A percentile compares a stretch with the other conserved stretches of the same genome.
Evolutionary conservation across 129 eudicot species (phyloP).

Genomic region (Centella asiatica): DNA sequence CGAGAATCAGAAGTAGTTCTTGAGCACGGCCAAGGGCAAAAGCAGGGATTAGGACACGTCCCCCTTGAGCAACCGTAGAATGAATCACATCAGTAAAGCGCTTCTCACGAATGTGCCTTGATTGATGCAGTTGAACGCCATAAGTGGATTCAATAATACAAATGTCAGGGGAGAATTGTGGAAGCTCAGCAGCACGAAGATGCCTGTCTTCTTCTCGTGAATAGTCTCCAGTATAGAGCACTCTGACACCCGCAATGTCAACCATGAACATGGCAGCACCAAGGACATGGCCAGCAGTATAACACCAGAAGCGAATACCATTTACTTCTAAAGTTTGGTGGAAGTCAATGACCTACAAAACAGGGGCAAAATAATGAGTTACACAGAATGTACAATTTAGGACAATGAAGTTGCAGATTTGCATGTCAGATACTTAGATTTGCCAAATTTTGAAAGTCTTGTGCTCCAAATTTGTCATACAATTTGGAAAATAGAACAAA

Average conservation of each 20-base stretch:
- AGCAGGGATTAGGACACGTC: slow-evolving; percentile 94
- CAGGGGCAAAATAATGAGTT: not conserved
- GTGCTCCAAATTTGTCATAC: too few species aligned
- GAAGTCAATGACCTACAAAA: slow-evolving; percentile 83
- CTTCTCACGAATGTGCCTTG: slow-evolving; percentile 80
- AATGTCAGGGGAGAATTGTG: slow-evolving; percentile 89
- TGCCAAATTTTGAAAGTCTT: too few species aligned
- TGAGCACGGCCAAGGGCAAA: slow-evolving; percentile 98
- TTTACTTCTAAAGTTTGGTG: slow-evolving; percentile 96
- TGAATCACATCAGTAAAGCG: slow-evolving; percentile 92
- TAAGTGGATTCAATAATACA: slow-evolving; percentile 95
- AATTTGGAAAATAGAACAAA: too few species aligned
- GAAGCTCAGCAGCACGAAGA: slow-evolving; percentile 93
- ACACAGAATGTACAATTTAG: not conserved
- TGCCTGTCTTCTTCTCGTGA: slow-evolving; percentile 99
- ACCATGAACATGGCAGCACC: slow-evolving; percentile 99
- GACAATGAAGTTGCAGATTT: not conserved
- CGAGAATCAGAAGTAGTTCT: slow-evolving; percentile 80
- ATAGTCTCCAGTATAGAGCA: slow-evolving; percentile 95
- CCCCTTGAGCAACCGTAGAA: slow-evolving; percentile 74
- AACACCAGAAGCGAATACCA: slow-evolving; percentile 98
- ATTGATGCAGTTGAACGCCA: slow-evolving; percentile 89
- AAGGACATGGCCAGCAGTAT: slow-evolving; percentile 98
- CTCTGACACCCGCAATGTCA: slow-evolving; percentile 96
- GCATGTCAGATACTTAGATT: too few species aligned